Evolutionary conservation across 2,329 filamentous ascomycete species (phyloP).

Genomic region (Cercospora sojina): DNA sequence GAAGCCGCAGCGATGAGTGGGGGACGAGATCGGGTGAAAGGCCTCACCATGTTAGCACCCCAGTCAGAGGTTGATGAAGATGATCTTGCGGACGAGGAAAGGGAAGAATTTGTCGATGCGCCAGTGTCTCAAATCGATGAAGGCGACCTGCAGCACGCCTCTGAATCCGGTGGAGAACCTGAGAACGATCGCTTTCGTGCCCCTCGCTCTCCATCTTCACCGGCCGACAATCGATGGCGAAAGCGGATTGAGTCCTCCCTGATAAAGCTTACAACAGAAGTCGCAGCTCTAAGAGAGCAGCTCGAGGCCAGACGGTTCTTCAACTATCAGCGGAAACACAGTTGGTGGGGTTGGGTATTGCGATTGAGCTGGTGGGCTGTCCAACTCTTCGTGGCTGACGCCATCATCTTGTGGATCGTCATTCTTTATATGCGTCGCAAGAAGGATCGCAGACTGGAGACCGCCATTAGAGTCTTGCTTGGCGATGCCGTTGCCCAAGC

Average conservation of each 20-base stretch:
- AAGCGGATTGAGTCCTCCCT: constrained; percentile 80
- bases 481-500: constrained; percentile 45
- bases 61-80: constrained; percentile 67
- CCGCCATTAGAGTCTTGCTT: constrained; percentile 66
- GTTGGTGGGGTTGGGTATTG: constrained; percentile 66
- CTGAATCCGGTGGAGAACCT: constrained; percentile 21
- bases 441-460: constrained; percentile 70
- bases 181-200: constrained; percentile 17
- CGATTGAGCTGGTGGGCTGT: constrained; percentile 68
- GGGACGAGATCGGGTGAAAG: constrained; percentile 12
- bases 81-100: constrained; percentile 40
- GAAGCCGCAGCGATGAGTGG: constrained; percentile 33
- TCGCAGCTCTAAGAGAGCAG: constrained; percentile 88
- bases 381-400: constrained; percentile 73
- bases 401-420: constrained; percentile 63
- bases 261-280: constrained; percentile 85
- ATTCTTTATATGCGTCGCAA: constrained; percentile 70
- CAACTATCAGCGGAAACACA: constrained; percentile 63
- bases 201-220: constrained; percentile 15
- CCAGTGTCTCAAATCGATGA: constrained; percentile 48
- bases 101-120: constrained; percentile 51
- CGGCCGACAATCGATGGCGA: constrained; percentile 64
- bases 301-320: constrained; percentile 75
- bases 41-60: constrained; percentile 67
- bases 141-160: constrained; percentile 28